Evolutionary conservation across 1,139 yeast species (phyloP).

Genomic region (Kodamaea anthophila): DNA sequence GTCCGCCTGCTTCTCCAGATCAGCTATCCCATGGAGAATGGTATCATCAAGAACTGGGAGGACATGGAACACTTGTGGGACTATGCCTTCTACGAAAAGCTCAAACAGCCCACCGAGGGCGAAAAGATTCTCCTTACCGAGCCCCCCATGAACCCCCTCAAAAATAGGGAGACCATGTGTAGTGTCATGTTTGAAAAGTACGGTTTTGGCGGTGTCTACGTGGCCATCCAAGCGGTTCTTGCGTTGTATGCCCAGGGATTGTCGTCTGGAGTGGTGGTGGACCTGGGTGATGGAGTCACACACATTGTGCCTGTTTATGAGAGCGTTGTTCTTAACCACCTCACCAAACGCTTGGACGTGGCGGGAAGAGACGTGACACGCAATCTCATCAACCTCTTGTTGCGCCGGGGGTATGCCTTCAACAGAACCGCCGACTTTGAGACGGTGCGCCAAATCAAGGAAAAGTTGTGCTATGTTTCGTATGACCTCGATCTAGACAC

Average conservation of each 20-base stretch:
- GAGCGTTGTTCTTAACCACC: conserved; percentile 88
- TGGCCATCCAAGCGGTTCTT: conserved; percentile 95
- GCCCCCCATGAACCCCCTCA: conserved; percentile 96
- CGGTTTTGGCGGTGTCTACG: conserved; percentile 93
- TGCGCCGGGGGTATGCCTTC: conserved; percentile 96
- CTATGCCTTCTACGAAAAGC: conserved; percentile 87
- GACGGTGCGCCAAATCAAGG: conserved; percentile 96
- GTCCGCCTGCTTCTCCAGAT: conserved; percentile 87
- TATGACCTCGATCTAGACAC: conserved; percentile 89
- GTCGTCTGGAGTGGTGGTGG: conserved; percentile 97
- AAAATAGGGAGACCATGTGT: conserved; percentile 91
- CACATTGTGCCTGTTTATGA: conserved; percentile 98
- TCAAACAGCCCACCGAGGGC: conserved; percentile 72
- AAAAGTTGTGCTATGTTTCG: conserved; percentile 89
- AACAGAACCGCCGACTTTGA: conserved; percentile 98
- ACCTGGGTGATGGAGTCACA: conserved; percentile 84
- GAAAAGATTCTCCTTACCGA: conserved; percentile 84
- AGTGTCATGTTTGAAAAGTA: conserved; percentile 96
- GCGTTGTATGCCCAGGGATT: conserved; percentile 97
- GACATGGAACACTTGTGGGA: conserved; percentile 99
- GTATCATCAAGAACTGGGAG: conserved; percentile 95
- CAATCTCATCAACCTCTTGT: conserved; percentile 78
- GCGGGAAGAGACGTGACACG: conserved; percentile 98
- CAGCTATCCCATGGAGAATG: conserved; percentile 97
- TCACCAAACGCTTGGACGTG: conserved; percentile 87